phyloP scores from a whole-genome alignment of 208 protist genomes.

The Lotmaria passim region DNA sequence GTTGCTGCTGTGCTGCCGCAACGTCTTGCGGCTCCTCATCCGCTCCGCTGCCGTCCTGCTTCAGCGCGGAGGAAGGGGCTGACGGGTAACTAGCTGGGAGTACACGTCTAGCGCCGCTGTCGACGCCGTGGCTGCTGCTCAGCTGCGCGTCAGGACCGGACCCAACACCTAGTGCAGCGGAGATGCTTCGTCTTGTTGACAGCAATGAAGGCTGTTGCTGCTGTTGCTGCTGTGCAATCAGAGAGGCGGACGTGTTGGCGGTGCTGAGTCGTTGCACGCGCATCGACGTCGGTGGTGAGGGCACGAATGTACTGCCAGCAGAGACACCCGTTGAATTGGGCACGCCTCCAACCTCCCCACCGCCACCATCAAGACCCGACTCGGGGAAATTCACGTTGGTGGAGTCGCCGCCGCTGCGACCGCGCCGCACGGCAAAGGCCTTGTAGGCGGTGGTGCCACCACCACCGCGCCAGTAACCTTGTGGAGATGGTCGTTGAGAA shows the following conservation, averaged over 20 bases:
- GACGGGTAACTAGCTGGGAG: too few relatives aligned
- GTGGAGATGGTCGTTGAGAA: constrained; percentile 4
- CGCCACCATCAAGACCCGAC: not conserved
- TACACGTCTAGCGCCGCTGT: not conserved
- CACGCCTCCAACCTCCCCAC: not conserved
- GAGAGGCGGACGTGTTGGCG: not conserved
- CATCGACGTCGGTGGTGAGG: not conserved
- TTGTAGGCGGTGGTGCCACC: constrained; percentile 1
- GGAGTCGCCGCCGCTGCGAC: constrained; percentile 2
- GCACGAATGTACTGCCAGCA: not conserved
- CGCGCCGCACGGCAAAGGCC: not conserved
- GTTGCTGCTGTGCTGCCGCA: constrained; percentile 9
- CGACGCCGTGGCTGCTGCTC: not conserved
- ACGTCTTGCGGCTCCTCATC: not conserved
- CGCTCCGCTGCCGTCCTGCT: not conserved
- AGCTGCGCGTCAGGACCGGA: not conserved
- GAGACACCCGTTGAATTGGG: not conserved
- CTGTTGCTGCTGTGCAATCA: constrained; percentile 3
- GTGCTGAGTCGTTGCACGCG: constrained; percentile 3
- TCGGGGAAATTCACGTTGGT: not conserved
- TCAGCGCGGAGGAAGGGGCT: constrained; percentile 5
- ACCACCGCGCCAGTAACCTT: constrained; percentile 6
- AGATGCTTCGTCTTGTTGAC: not conserved
- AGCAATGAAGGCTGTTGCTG: constrained; percentile 10
- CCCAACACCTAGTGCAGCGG: not conserved